Evolutionary conservation across 495 filamentous ascomycete species (phyloP).

Genomic region (Podospora sp.): DNA sequence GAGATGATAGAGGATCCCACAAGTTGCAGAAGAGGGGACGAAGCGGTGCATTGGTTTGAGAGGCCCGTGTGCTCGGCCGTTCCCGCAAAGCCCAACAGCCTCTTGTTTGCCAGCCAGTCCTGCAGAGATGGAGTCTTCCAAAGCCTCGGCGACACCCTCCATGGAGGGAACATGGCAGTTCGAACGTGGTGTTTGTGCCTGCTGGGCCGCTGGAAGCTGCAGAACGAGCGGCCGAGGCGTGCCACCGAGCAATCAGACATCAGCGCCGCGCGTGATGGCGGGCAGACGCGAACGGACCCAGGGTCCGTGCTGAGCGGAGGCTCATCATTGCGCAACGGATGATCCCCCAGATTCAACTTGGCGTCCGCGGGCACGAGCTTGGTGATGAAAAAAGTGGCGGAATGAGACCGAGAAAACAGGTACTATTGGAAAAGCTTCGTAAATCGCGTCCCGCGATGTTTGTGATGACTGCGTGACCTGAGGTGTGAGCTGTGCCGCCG

Average conservation of each 20-base stretch:
- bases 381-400: neutral
- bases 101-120: neutral
- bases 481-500: neutral
- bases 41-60: neutral
- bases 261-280: neutral
- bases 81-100: neutral
- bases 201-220: neutral
- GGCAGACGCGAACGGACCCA: conserved; percentile 1
- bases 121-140: neutral
- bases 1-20: neutral
- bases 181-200: neutral
- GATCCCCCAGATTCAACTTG: conserved; percentile 17
- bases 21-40: neutral
- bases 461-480: conserved; percentile 1
- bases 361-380: neutral
- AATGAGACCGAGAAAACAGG: neutral
- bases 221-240: neutral
- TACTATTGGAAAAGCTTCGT: neutral
- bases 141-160: neutral
- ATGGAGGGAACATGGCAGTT: neutral
- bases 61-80: neutral
- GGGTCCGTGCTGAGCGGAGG: conserved; percentile 18
- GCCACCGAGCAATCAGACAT: conserved; percentile 1
- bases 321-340: conserved; percentile 21
- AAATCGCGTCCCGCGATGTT: neutral